A percentile compares a stretch with the other conserved stretches of the same genome.
phyloP scores from a whole-genome alignment of 352 stramenopile species.

The Phytophthora ramorum region DNA sequence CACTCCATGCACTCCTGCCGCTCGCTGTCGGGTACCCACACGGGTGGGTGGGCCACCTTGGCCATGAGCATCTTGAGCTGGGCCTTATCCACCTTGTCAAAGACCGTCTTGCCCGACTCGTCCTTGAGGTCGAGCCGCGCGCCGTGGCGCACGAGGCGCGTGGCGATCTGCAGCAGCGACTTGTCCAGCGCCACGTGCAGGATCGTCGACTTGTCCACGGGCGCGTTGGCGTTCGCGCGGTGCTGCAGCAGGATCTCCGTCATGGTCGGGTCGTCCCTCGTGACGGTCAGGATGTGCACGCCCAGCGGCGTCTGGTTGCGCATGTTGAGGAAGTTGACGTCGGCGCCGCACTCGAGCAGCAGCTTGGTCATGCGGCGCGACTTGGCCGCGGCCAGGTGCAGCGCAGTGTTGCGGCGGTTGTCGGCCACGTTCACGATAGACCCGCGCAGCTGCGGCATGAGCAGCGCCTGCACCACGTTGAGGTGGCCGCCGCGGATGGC shows the following conservation, averaged over 20 bases:
- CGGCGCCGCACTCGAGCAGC: constrained; percentile 58
- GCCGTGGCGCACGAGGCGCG: constrained; percentile 58
- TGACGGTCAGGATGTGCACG: constrained; percentile 69
- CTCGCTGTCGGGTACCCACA: constrained; percentile 65
- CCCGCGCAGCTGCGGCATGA: constrained; percentile 66
- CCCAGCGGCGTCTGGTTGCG: constrained; percentile 70
- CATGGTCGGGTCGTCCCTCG: constrained; percentile 62
- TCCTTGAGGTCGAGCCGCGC: constrained; percentile 66
- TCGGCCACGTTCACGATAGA: constrained; percentile 80
- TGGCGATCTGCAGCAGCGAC: constrained; percentile 54
- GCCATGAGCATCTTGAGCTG: constrained; percentile 58
- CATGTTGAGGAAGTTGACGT: constrained; percentile 76
- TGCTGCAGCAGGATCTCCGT: constrained; percentile 70
- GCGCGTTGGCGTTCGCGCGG: constrained; percentile 58
- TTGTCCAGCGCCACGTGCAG: constrained; percentile 73
- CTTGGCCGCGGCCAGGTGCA: constrained; percentile 68
- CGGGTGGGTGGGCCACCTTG: constrained; percentile 51
- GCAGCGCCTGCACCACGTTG: constrained; percentile 67
- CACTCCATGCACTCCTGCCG: constrained; percentile 66
- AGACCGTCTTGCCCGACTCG: constrained; percentile 64
- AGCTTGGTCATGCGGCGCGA: constrained; percentile 72
- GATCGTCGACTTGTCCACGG: constrained; percentile 68
- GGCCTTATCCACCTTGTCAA: constrained; percentile 62
- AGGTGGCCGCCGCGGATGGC: constrained; percentile 70
- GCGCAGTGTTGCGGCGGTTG: constrained; percentile 66